Evolutionary conservation across 2,329 filamentous ascomycete genomes (phyloP).

Genomic region (Thielaviopsis euricoi): DNA sequence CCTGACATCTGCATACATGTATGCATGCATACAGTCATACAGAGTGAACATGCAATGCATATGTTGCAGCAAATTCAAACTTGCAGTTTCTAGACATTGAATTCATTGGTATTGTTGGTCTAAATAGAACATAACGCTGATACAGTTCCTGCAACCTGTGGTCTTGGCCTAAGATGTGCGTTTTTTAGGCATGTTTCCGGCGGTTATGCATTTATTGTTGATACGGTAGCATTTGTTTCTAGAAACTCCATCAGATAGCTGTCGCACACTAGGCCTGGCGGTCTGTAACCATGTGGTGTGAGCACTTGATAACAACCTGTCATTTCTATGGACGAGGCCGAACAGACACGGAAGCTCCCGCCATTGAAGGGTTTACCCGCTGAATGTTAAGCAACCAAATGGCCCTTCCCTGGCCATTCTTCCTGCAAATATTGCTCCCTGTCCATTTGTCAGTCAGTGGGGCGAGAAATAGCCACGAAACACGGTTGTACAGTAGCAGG

Average conservation of each 20-base stretch:
- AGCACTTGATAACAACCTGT: too few species aligned
- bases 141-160: neutral
- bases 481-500: neutral
- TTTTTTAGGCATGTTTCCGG: neutral
- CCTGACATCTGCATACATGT: neutral
- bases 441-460: neutral
- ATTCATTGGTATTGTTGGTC: neutral
- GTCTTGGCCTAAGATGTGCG: neutral
- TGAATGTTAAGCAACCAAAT: neutral
- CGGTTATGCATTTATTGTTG: too few species aligned
- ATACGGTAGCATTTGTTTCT: too few species aligned
- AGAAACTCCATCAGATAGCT: too few species aligned
- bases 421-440: neutral
- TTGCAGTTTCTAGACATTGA: neutral
- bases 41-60: neutral
- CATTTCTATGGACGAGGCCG: too few species aligned
- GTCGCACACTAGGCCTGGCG: too few species aligned
- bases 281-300: too few species aligned
- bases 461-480: neutral
- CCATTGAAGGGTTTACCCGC: too few species aligned
- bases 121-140: neutral
- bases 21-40: neutral
- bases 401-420: neutral
- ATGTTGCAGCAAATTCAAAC: neutral
- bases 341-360: too few species aligned